Evolutionary conservation across 108 stramenopile species (phyloP).

Genomic region (Cyclotella kingstonii): DNA sequence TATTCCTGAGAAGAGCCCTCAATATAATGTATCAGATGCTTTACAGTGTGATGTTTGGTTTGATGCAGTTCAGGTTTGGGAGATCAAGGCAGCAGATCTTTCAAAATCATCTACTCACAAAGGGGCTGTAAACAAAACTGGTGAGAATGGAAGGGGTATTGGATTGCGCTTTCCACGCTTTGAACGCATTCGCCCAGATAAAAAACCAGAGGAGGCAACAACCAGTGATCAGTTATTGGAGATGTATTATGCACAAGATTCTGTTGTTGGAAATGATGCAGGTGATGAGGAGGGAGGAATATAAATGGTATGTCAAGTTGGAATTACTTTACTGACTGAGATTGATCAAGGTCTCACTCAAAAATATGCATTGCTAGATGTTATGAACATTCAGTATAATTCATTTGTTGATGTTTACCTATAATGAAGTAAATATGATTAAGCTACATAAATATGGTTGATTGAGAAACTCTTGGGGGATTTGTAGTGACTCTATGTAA

Average conservation of each 20-base stretch:
- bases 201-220: slow-evolving; percentile 95
- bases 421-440: too few relatives aligned
- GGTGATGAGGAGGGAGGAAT: slow-evolving; percentile 55
- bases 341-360: too few relatives aligned
- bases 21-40: slow-evolving; percentile 82
- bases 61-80: slow-evolving; percentile 95
- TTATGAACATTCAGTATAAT: too few relatives aligned
- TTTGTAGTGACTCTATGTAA: too few relatives aligned
- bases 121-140: slow-evolving; percentile 84
- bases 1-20: slow-evolving; percentile 62
- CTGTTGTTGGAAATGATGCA: slow-evolving; percentile 52
- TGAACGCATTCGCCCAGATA: slow-evolving; percentile 96
- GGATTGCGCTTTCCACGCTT: slow-evolving; percentile 98
- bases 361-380: too few relatives aligned
- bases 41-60: slow-evolving; percentile 97
- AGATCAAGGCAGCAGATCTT: slow-evolving; percentile 98
- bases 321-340: background rate
- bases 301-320: slow-evolving; percentile 7
- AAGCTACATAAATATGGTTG: too few relatives aligned
- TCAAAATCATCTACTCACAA: slow-evolving; percentile 87
- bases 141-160: slow-evolving; percentile 90
- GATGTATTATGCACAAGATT: slow-evolving; percentile 93
- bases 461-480: too few relatives aligned
- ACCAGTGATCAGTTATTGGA: slow-evolving; percentile 93
- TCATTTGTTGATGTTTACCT: too few relatives aligned